phyloP scores from a whole-genome alignment of 345 rosid genomes.

The Boechera retrofracta region DNA sequence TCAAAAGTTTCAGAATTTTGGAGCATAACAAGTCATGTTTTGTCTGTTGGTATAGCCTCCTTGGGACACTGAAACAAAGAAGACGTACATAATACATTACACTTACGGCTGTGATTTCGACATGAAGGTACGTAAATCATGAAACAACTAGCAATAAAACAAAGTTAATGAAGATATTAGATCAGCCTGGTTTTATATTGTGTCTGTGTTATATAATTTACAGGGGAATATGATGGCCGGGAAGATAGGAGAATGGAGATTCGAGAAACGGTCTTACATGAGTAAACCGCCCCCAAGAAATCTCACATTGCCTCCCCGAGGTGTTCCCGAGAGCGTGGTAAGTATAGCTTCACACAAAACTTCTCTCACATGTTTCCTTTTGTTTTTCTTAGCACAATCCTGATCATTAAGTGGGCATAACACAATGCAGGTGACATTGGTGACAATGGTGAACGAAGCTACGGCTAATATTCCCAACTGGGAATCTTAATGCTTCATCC shows the following conservation, averaged over 20 bases:
- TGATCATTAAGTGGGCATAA: constrained; percentile 9
- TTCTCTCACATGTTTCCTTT: background rate
- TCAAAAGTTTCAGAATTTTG: background rate
- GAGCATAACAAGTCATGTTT: constrained; percentile 34
- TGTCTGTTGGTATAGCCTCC: constrained; percentile 74
- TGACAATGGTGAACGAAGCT: constrained; percentile 93
- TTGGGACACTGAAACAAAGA: constrained; percentile 84
- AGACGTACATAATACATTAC: constrained; percentile 88
- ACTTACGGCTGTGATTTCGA: constrained; percentile 95
- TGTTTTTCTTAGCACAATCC: constrained; percentile 1
- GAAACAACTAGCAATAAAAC: background rate
- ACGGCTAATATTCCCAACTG: constrained; percentile 86
- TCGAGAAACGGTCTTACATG: constrained; percentile 85
- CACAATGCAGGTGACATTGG: constrained; percentile 79
- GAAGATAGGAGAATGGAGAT: constrained; percentile 97
- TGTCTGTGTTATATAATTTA: background rate
- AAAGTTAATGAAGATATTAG: background rate
- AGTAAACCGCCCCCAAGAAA: constrained; percentile 71
- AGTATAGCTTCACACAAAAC: background rate
- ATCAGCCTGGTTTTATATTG: background rate
- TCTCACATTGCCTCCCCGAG: constrained; percentile 88
- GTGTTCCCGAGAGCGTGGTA: constrained; percentile 97
- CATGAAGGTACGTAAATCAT: constrained; percentile 62
- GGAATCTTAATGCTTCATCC: constrained; percentile 47
- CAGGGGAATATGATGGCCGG: constrained; percentile 77